Conservation (phyloP, 2,329 filamentous ascomycete genomes). For the Zarea fungicola region DNA sequence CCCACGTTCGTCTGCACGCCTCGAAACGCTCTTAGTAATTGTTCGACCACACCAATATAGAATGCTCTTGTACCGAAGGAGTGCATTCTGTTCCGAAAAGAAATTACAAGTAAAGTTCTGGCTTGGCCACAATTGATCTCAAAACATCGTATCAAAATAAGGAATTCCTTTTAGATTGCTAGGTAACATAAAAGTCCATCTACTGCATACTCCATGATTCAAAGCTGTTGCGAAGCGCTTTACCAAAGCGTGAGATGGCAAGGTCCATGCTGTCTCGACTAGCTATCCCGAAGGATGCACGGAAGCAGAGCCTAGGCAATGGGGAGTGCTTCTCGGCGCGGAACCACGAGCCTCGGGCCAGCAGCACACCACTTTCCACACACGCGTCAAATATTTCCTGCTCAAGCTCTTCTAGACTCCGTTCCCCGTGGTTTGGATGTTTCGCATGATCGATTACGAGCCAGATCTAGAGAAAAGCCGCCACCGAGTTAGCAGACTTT, state of each 20-base stretch:
- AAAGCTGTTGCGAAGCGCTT: constrained; percentile 56
- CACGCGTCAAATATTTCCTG: constrained; percentile 77
- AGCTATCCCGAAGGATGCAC: constrained; percentile 83
- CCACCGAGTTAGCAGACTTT: constrained; percentile 24
- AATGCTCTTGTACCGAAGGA: too few relatives aligned
- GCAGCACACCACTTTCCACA: constrained; percentile 71
- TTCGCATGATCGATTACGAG: constrained; percentile 60
- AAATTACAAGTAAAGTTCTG: too few relatives aligned
- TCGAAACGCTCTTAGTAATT: too few relatives aligned
- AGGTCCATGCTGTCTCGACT: constrained; percentile 63
- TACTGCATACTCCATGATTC: too few relatives aligned
- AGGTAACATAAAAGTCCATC: too few relatives aligned
- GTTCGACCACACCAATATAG: too few relatives aligned
- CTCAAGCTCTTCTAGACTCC: constrained; percentile 63
- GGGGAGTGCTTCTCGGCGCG: constrained; percentile 61
- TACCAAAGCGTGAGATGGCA: constrained; percentile 70
- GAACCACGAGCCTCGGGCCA: constrained; percentile 90
- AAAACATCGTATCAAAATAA: too few relatives aligned
- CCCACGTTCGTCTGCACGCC: too few relatives aligned
- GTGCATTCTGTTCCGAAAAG: too few relatives aligned
- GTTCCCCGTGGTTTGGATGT: constrained; percentile 55
- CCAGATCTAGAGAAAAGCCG: constrained; percentile 55
- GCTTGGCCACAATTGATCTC: too few relatives aligned
- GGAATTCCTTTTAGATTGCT: too few relatives aligned
- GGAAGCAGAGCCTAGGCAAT: constrained; percentile 70